Conservation (phyloP, 2,329 filamentous ascomycete genomes). For the Stylonectria norvegica region DNA sequence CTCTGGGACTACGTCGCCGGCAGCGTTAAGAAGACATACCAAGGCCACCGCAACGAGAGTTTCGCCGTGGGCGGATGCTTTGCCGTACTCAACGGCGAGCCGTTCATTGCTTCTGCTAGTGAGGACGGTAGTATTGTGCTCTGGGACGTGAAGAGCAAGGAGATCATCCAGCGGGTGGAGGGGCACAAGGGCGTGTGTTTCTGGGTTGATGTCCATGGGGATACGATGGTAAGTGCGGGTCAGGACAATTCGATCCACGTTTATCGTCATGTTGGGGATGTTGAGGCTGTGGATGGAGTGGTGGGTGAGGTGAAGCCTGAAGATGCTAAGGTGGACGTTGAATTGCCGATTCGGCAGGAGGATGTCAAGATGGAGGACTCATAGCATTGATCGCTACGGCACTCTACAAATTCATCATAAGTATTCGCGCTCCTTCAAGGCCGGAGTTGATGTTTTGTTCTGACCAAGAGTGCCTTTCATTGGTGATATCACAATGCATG, state of each 20-base stretch:
- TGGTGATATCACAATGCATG: too few species aligned
- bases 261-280: slow-evolving; percentile 36
- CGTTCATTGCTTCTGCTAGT: slow-evolving; percentile 77
- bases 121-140: slow-evolving; percentile 82
- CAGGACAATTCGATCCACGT: slow-evolving; percentile 53
- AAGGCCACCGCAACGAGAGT: slow-evolving; percentile 80
- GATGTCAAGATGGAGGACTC: slow-evolving; percentile 38
- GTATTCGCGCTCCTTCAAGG: too few species aligned
- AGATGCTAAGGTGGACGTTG: slow-evolving; percentile 55
- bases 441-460: too few species aligned
- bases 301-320: slow-evolving; percentile 33
- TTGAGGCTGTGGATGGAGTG: slow-evolving; percentile 17
- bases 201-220: slow-evolving; percentile 60
- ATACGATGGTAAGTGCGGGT: slow-evolving; percentile 55
- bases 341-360: slow-evolving; percentile 41
- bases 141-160: slow-evolving; percentile 89
- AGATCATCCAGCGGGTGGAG: slow-evolving; percentile 66
- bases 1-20: slow-evolving; percentile 95
- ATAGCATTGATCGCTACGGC: too few species aligned
- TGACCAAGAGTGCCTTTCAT: too few species aligned
- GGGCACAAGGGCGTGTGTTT: slow-evolving; percentile 58
- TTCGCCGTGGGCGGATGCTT: slow-evolving; percentile 87
- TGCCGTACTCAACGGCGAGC: slow-evolving; percentile 49
- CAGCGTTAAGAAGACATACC: slow-evolving; percentile 92
- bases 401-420: too few species aligned